phyloP scores from a whole-genome alignment of 352 stramenopile species.

The Pythium insidiosum region DNA sequence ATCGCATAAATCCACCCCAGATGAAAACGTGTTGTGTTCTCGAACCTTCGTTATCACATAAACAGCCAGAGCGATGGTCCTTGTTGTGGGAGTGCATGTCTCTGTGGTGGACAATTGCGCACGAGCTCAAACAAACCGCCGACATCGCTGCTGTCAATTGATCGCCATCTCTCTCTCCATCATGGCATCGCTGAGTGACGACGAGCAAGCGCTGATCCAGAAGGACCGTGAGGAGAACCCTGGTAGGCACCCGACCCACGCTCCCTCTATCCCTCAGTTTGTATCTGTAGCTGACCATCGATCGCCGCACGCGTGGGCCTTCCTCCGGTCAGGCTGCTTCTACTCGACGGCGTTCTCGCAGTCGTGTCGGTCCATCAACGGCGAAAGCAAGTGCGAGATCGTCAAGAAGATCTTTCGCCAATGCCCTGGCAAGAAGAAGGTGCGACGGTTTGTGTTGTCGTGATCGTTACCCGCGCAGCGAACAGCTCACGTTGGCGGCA shows the following conservation, averaged over 20 bases:
- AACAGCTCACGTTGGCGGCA: constrained; percentile 1
- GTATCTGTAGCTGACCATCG: too few relatives aligned
- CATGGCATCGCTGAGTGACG: constrained; percentile 58
- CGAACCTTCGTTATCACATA: too few relatives aligned
- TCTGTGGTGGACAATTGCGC: too few relatives aligned
- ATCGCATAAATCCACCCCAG: too few relatives aligned
- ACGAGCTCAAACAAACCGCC: background rate
- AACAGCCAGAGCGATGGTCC: too few relatives aligned
- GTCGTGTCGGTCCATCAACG: constrained; percentile 71
- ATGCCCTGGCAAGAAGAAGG: constrained; percentile 58
- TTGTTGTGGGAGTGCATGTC: constrained; percentile 5
- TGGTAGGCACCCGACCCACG: too few relatives aligned
- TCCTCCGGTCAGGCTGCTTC: constrained; percentile 67
- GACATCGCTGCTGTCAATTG: too few relatives aligned
- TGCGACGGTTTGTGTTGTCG: background rate
- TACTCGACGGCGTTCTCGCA: constrained; percentile 76
- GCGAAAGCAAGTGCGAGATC: constrained; percentile 81
- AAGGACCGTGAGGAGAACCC: constrained; percentile 65
- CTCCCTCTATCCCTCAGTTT: too few relatives aligned
- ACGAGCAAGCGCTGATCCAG: constrained; percentile 68
- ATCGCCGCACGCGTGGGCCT: too few relatives aligned
- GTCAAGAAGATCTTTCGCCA: constrained; percentile 83
- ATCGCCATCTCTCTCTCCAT: background rate
- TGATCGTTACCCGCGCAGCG: background rate
- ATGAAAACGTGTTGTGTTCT: too few relatives aligned